Evolutionary conservation across 768 basidiomycete genomes (phyloP), one percentile per base, ranked within the genome.

Genomic region (Russula sp.): DNA sequence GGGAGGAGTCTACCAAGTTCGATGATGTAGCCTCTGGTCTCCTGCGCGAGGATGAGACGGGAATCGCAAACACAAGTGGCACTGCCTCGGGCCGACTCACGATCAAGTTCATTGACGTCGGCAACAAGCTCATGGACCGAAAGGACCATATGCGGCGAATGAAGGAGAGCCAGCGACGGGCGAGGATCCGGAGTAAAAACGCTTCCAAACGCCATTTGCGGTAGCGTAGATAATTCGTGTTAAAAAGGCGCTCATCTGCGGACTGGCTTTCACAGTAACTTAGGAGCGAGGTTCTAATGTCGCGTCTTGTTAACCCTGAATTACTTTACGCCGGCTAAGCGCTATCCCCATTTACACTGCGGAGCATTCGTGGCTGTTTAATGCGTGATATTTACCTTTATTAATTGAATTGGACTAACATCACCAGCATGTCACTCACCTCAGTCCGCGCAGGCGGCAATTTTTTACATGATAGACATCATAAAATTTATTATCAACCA

Each of bases 101-200:
- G 2, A 79, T 89, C 52, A 81, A 81, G 70, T 90, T 93, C 69
- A 75, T 89, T 20, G 90, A 93, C 70, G 83, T 92, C 4, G 90
- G 90, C 1, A 80, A 81, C 26, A 82, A 85, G 71, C 91, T 88
- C 72, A 71, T 91, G 61, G 80, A 89, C 50, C 73, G 80, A 34
- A 79, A 81, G 48, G 84, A 84, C 56, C 80, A 78, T 13, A 68
- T 79, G 56, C 78, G 79, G 64, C 78, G 87, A 49, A 78, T 81
- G 59, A 77, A 79, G 26, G 77, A 77, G 62, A 79, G 82, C 0
- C 79, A 80, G 66, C 79, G 85, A 50, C 78, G 84, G 64, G 75
- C 79, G 9, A 73, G 40, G 46, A 9, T 74, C 40, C 76, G 72
- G 62, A 68, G 69, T 52, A 73, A 74, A 67, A 77, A 72, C 60